These are phyloP conservation scores for Carex myosuroides DNA, from an alignment of 176 grass and related monocot species.

Conservation along the genomic window DNA sequence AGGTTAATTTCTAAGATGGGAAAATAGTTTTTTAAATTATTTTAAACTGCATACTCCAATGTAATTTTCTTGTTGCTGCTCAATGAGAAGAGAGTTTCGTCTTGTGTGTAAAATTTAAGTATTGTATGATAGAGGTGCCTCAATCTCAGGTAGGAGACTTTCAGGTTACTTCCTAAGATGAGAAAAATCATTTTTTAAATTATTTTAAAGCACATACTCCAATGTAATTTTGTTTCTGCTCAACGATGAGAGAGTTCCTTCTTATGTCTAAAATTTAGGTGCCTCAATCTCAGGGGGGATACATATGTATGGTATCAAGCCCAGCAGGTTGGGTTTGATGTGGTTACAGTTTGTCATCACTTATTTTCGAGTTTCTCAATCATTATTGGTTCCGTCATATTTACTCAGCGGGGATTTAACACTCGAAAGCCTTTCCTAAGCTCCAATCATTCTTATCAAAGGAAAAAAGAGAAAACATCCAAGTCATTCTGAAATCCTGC, in stretches of 20 bases:
- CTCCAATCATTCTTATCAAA: neutral
- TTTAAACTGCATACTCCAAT: neutral
- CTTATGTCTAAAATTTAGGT: neutral
- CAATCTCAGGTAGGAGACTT: slow-evolving; percentile 30
- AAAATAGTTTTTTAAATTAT: neutral
- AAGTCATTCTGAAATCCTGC: neutral
- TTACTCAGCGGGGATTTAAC: neutral
- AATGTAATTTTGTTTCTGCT: neutral
- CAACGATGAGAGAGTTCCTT: neutral
- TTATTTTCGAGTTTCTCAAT: neutral
- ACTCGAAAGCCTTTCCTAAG: too few species aligned
- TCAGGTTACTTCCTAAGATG: slow-evolving; percentile 44
- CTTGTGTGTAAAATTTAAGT: neutral
- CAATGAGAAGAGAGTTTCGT: neutral
- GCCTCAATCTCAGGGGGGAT: neutral
- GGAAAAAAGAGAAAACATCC: neutral
- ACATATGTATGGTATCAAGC: neutral
- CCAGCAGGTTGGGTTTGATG: neutral
- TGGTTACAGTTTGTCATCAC: neutral
- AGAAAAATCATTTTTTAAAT: neutral
- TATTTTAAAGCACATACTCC: neutral
- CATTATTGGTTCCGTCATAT: neutral
- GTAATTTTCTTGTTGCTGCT: neutral
- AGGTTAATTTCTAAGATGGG: slow-evolving; percentile 36
- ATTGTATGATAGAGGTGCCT: neutral